A percentile compares a stretch with the other conserved stretches of the same genome.
These are phyloP conservation scores for Heritiera littoralis DNA, from an alignment of 345 rosid species.

Conservation along the genomic window DNA sequence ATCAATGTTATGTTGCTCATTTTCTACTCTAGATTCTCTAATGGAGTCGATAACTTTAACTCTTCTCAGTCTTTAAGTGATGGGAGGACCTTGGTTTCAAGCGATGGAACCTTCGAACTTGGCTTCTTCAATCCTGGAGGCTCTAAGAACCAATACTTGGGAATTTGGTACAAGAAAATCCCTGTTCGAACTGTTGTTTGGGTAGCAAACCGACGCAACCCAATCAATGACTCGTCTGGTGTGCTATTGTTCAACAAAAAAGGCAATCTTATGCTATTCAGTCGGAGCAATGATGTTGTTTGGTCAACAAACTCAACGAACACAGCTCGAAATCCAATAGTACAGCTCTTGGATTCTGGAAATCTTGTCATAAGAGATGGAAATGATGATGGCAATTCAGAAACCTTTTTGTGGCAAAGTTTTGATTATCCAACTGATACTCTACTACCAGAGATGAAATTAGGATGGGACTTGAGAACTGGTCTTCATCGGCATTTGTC, in stretches of 20 bases:
- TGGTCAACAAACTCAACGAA: slow-evolving; percentile 25
- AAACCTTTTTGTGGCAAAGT: slow-evolving; percentile 28
- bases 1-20: background rate
- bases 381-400: background rate
- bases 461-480: slow-evolving; percentile 14
- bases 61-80: slow-evolving; percentile 13
- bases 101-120: slow-evolving; percentile 22
- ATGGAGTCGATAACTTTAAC: background rate
- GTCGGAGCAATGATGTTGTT: background rate
- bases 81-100: slow-evolving; percentile 24
- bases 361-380: slow-evolving; percentile 22
- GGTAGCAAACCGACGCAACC: slow-evolving; percentile 32
- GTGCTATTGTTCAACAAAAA: background rate
- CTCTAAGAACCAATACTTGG: slow-evolving; percentile 15
- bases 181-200: slow-evolving; percentile 21
- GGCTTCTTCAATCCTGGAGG: slow-evolving; percentile 28
- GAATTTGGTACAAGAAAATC: slow-evolving; percentile 33
- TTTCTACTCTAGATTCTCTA: background rate
- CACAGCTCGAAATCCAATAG: background rate
- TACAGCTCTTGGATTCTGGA: slow-evolving; percentile 26
- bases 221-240: slow-evolving; percentile 21
- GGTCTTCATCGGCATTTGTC: slow-evolving; percentile 18
- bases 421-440: slow-evolving; percentile 35
- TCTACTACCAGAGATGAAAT: slow-evolving; percentile 23
- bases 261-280: slow-evolving; percentile 24